A percentile compares a stretch with the other conserved stretches of the same genome.
phyloP scores from a whole-genome alignment of 1,139 yeast genomes.

The Eremothecium gossypii region DNA sequence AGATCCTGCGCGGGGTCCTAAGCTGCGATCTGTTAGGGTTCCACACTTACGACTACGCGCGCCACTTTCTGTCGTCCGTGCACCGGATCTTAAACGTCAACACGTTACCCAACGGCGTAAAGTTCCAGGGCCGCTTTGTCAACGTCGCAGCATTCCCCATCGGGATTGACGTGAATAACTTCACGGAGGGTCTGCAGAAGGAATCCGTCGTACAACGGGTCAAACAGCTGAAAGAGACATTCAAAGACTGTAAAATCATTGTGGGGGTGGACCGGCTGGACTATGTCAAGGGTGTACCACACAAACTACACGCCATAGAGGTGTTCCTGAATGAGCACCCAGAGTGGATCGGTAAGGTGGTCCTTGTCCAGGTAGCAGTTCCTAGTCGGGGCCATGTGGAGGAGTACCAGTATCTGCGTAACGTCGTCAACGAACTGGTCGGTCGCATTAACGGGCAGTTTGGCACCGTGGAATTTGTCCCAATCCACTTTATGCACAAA shows the following conservation, averaged over 20 bases:
- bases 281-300: constrained; percentile 96
- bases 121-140: constrained; percentile 66
- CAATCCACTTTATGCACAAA: constrained; percentile 93
- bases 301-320: constrained; percentile 90
- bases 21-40: constrained; percentile 94
- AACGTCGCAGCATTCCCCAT: constrained; percentile 96
- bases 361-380: constrained; percentile 92
- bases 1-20: constrained; percentile 82
- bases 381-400: constrained; percentile 98
- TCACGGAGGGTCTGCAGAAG: constrained; percentile 66
- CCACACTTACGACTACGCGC: constrained; percentile 99
- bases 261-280: constrained; percentile 95
- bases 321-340: constrained; percentile 88
- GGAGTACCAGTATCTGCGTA: constrained; percentile 88
- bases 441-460: constrained; percentile 95
- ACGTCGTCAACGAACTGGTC: constrained; percentile 90
- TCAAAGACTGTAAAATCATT: constrained; percentile 67
- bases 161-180: constrained; percentile 92
- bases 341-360: constrained; percentile 96
- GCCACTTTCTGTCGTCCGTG: constrained; percentile 92
- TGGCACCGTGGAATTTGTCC: constrained; percentile 96
- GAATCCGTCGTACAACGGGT: constrained; percentile 59
- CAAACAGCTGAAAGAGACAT: constrained; percentile 48
- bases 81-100: constrained; percentile 73
- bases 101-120: constrained; percentile 87